A percentile compares a stretch with the other conserved stretches of the same genome.
Conservation (phyloP, 352 stramenopile species). For the Stephanocyclus meneghinianus region DNA sequence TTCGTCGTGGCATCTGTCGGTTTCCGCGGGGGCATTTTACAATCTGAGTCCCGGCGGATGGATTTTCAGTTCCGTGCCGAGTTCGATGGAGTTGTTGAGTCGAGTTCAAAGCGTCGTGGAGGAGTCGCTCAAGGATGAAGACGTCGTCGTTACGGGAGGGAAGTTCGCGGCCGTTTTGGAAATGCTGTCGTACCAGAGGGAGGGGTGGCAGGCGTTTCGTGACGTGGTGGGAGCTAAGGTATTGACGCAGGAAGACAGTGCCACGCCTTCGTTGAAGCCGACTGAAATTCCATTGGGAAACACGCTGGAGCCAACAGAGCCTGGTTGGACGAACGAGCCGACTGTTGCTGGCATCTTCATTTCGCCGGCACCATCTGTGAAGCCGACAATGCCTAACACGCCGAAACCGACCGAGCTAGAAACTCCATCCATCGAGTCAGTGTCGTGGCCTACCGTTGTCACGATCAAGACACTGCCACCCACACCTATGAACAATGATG, state of each 20-base stretch:
- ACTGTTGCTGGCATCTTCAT: no score
- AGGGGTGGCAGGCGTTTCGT: neutral
- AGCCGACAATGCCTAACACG: no score
- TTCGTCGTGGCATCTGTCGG: neutral
- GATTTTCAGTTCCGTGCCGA: conserved; percentile 4
- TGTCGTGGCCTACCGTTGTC: no score
- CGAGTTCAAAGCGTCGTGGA: conserved; percentile 4
- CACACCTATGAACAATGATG: no score
- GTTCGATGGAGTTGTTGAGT: neutral
- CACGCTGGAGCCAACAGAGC: neutral
- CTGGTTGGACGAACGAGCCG: neutral
- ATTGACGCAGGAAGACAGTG: neutral
- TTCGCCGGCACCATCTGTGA: no score
- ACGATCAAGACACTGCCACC: no score
- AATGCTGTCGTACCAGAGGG: neutral
- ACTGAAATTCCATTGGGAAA: neutral
- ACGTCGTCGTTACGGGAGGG: neutral
- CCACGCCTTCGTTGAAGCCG: neutral
- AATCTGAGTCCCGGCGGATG: conserved; percentile 1
- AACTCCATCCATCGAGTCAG: no score
- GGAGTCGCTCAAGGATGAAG: neutral
- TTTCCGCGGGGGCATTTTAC: neutral
- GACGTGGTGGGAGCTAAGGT: neutral
- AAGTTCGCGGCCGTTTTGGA: neutral
- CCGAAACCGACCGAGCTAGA: no score